A percentile compares a stretch with the other conserved stretches of the same genome.
These are phyloP conservation scores for Ascochyta rabiei DNA, from an alignment of 2,329 filamentous ascomycete genomes.

Conservation along the genomic window DNA sequence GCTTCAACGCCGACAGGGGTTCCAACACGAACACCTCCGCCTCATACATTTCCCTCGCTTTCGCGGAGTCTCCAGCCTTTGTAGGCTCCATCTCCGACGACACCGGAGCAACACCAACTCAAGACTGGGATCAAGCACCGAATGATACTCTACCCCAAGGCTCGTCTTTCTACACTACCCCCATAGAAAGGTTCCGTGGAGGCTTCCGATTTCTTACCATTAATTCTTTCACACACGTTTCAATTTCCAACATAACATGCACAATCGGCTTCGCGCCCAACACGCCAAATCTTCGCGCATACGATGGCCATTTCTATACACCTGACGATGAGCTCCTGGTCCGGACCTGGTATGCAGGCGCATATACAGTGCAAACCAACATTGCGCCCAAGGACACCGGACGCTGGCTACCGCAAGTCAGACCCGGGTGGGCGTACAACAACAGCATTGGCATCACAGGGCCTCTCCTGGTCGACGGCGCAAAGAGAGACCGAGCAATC, in stretches of 20 bases:
- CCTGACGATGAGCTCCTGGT: constrained; percentile 55
- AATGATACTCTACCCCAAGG: constrained; percentile 10
- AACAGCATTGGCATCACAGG: constrained; percentile 40
- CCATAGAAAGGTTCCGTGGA: constrained; percentile 20
- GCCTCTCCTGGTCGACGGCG: constrained; percentile 48
- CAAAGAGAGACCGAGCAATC: constrained; percentile 48
- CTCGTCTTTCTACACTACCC: constrained; percentile 12
- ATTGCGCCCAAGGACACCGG: constrained; percentile 43
- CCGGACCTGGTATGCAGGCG: constrained; percentile 61
- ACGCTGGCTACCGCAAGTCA: constrained; percentile 30
- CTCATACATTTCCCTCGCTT: constrained; percentile 20
- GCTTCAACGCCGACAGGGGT: constrained; percentile 4
- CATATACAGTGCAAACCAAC: constrained; percentile 49
- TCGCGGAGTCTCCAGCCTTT: constrained; percentile 22
- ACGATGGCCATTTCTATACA: constrained; percentile 53
- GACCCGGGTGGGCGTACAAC: constrained; percentile 45
- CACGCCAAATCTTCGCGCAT: constrained; percentile 58
- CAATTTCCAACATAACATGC: constrained; percentile 29
- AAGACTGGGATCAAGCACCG: constrained; percentile 20
- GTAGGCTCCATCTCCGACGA: constrained; percentile 22
- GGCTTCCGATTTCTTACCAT: constrained; percentile 26
- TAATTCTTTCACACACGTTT: constrained; percentile 4
- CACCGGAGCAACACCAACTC: constrained; percentile 17
- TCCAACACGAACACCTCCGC: not conserved
- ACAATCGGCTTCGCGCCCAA: constrained; percentile 54